These are phyloP conservation scores for Chrysanthemum lavandulifolium DNA, from an alignment of 129 eudicot species.

Conservation along the genomic window DNA sequence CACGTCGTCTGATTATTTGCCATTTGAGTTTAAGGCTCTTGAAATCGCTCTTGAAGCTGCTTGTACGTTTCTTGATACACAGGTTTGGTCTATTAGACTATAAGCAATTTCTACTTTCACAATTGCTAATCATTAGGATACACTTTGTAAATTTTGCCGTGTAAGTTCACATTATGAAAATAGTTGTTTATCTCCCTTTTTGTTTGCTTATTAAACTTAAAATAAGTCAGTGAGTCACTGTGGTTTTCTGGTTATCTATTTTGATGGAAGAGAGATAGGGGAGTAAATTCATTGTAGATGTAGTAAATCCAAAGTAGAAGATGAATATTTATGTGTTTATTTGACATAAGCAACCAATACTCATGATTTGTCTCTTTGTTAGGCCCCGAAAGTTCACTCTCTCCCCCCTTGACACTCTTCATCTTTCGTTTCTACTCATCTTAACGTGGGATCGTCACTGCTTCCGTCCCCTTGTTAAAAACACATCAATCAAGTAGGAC, in stretches of 20 bases:
- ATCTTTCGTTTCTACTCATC: background rate
- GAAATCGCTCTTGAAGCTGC: constrained; percentile 97
- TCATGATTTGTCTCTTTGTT: background rate
- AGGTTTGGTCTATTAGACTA: constrained; percentile 41
- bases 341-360: background rate
- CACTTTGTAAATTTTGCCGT: no score
- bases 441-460: background rate
- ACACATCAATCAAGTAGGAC: background rate
- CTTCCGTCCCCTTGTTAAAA: background rate
- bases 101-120: background rate
- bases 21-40: constrained; percentile 90
- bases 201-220: background rate
- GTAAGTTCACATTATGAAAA: background rate
- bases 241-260: background rate
- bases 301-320: background rate
- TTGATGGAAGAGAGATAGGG: background rate
- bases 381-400: background rate
- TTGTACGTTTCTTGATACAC: constrained; percentile 88
- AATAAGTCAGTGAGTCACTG: background rate
- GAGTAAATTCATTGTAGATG: no score
- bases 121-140: background rate
- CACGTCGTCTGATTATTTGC: constrained; percentile 74
- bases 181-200: background rate
- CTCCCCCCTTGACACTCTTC: background rate
- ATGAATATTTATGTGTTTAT: background rate